A percentile compares a stretch with the other conserved stretches of the same genome.
These are phyloP conservation scores for Pisolithus sp. DNA, from an alignment of 768 basidiomycete genomes.

Conservation along the genomic window DNA sequence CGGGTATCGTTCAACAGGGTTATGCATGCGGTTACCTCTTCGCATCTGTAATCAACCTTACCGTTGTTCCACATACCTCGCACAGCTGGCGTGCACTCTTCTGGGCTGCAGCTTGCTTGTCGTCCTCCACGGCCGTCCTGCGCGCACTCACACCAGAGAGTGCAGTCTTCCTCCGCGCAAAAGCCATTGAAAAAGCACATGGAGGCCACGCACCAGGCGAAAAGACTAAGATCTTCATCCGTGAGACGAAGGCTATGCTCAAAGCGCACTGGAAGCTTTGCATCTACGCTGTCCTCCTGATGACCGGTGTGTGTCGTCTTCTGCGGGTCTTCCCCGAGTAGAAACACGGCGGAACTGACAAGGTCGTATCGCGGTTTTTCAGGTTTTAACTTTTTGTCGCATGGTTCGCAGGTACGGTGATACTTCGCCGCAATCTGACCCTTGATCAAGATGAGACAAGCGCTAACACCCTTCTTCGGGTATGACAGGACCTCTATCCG, in stretches of 20 bases:
- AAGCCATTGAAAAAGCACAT: constrained; percentile 41
- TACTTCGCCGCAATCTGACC: neutral
- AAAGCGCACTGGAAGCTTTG: constrained; percentile 77
- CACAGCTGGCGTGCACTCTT: constrained; percentile 72
- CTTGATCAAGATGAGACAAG: neutral
- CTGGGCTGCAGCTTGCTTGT: constrained; percentile 71
- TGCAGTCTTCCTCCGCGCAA: constrained; percentile 61
- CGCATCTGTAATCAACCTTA: constrained; percentile 77
- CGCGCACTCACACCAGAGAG: constrained; percentile 74
- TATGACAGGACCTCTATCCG: constrained; percentile 63
- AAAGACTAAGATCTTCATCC: constrained; percentile 68
- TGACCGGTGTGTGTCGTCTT: constrained; percentile 44
- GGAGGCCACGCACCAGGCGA: constrained; percentile 29
- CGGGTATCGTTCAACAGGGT: constrained; percentile 83
- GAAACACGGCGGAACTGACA: neutral
- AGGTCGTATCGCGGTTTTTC: neutral
- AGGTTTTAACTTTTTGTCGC: constrained; percentile 76
- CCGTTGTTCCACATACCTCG: constrained; percentile 32
- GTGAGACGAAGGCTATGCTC: constrained; percentile 70
- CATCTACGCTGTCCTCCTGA: constrained; percentile 77
- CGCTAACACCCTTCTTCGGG: neutral
- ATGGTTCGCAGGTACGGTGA: constrained; percentile 53
- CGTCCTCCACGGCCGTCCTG: constrained; percentile 59
- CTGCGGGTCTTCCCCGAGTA: neutral
- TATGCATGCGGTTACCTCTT: constrained; percentile 85